Base-by-base conservation (phyloP, 75 land plant species). In the Selaginella tamariscina region DNA sequence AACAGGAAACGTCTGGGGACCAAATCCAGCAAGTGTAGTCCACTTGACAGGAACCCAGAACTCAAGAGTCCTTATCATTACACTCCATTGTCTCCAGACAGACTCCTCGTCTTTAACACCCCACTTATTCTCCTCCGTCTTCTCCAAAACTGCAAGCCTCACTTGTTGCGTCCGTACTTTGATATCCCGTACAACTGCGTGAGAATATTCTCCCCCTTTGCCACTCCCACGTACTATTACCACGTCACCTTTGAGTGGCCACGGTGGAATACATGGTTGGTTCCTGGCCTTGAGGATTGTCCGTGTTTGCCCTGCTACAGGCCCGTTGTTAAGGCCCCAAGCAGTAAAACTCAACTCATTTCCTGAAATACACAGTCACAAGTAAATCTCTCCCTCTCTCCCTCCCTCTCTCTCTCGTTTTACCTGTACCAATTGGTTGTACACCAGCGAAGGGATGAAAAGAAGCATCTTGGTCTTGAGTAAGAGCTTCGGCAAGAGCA, bases 191-290 rank as follows among this genome's bases (percentile, higher is more conserved):
- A 71, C 54, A 0, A 71, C 72, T 15, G 67, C 72, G 29, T 71
- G 72, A 24, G 56, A 24, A 59, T 9, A 59, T 23, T 59, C 62
- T 5, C 62, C 62, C 15, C 65, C 72, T 22, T 39, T 60, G 22
- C 65, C 67, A 30, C 39, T 31, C n/a, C 72, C 70, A 0, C 68
- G 69, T 0, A 71, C 67, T 1, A 71, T 57, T 0, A 71, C 32
- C n/a, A 71, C 70, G 29, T 71, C 72, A 29, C 72, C 72, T 32
- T 71, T 33, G 0, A 71, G 54, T 2, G 72, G 72, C 72, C 72
- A 71, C 0, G 72, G 72, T 21, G 72, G 72, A 13, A 71, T 71
- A 33, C 72, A 71, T 32, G 65, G 55, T 1, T 9, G 68, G 49
- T 64, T 71, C 23, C 39, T 65, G 55, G 72, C 5, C 69, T 65